Evolutionary conservation across 2,329 filamentous ascomycete species (phyloP).

Genomic region (Cercospora sojina): DNA sequence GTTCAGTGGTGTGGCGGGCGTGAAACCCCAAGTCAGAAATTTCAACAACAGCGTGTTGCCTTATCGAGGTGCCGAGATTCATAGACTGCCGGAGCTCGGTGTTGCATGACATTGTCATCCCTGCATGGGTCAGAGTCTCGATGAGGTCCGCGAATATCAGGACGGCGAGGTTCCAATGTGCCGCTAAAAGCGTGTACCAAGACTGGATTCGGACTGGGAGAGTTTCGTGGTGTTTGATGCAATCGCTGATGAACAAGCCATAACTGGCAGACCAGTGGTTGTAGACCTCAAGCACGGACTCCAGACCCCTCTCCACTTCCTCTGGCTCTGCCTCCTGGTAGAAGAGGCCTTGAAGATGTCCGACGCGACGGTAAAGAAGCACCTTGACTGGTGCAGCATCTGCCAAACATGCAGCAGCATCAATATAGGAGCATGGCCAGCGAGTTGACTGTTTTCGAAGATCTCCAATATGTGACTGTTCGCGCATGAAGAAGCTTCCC

Average conservation of each 20-base stretch:
- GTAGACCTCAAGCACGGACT: constrained; percentile 23
- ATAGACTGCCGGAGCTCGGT: constrained; percentile 9
- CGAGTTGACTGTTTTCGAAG: constrained; percentile 17
- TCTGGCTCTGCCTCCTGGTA: constrained; percentile 16
- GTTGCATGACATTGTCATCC: constrained; percentile 18
- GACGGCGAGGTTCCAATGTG: constrained; percentile 25
- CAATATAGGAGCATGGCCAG: constrained; percentile 25
- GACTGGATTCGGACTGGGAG: constrained; percentile 25
- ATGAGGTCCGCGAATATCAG: constrained; percentile 24
- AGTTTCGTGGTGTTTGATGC: constrained; percentile 22
- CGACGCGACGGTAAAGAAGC: constrained; percentile 23
- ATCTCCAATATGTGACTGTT: constrained; percentile 20
- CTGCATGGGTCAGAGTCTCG: constrained; percentile 13
- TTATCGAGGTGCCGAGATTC: constrained; percentile 10
- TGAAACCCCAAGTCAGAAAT: constrained; percentile 22
- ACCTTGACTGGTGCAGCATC: constrained; percentile 28
- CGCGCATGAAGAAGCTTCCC: constrained; percentile 23
- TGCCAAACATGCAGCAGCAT: constrained; percentile 24
- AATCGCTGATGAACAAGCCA: constrained; percentile 25
- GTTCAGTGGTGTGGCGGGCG: constrained; percentile 5
- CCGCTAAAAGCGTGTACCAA: constrained; percentile 26
- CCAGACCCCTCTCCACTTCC: constrained; percentile 18
- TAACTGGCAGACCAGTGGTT: constrained; percentile 24
- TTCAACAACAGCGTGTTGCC: constrained; percentile 13
- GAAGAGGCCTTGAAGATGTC: constrained; percentile 21